Base-by-base conservation (phyloP, 2,329 filamentous ascomycete genomes). In the Colletotrichum phormii region DNA sequence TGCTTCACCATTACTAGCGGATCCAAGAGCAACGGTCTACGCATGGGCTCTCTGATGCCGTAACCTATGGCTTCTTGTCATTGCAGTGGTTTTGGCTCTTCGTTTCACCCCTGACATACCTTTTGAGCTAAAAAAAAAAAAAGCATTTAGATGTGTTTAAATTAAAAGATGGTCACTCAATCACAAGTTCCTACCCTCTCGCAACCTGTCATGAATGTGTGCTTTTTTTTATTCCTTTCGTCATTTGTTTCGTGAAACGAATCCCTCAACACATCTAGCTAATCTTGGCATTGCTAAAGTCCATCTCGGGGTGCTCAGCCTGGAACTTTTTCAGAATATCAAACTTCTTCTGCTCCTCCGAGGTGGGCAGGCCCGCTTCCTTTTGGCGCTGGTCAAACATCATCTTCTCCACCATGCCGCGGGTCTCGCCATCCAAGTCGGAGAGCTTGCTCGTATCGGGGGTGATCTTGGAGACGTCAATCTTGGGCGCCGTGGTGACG, bases 391-490 rank as follows among this genome's bases (percentile, higher is more conserved):
- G 97, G 86, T 99, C 97, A 79, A 90, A 99, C 97, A 99, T 99
- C 97, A 99, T 99, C 90, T 99, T 99, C 91, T 99, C 97, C 57
- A 99, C 97, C 96, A 99, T 98, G 72, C 92, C 90, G 75, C 97
- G 90, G 66, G 97, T 99, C 88, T 97, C 94, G 74, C 97, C 97
- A 80, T 98, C 96, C 77, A 99, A 87, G 82, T 99, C 97, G 70
- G 93, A 92, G 79, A 99, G 88, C 83, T 95, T 97, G 81, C 93
- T 95, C 81, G 93, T 95, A 85, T 98, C 97, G 26, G 97, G 97
- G 81, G 92, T 90, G 84, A 99, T 98, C 87, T 98, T 98, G 78
- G 92, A 92, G 46, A 97, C 95, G 85, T 99, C 97, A 83, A 99
- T 97, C 84, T 93, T 94, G 75, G 97, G 97, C 4, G 95, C 96